Base-by-base conservation (phyloP, 208 protist genomes). In the Trypanosoma melophagium region DNA sequence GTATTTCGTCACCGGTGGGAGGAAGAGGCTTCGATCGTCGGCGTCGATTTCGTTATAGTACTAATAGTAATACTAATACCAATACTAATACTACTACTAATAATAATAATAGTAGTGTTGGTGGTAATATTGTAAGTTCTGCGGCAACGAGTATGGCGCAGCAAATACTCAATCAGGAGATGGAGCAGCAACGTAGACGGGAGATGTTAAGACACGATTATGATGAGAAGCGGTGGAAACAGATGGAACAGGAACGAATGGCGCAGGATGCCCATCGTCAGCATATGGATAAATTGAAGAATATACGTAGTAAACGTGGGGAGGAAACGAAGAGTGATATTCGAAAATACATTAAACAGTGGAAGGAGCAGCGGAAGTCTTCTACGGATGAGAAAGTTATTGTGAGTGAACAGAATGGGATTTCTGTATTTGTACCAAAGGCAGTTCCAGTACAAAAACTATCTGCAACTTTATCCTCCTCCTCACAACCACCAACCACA, bases 401-500 rank as follows among this genome's bases (percentile, higher is more conserved):
- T n/a, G 75, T 84, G 42, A 81, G 65, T 28, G 77, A 79, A 42
- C 54, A 77, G 10, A 72, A 71, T 42, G 80, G 77, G 16, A 79
- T 89, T 7, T 50, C 82, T 8, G 83, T 89, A 44, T 70, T 92
- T 17, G 42, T 51, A n/a, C 66, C 71, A 44, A 63, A 62, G 42
- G 40, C 16, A 4, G 16, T 16, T 13, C 63, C 35, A 47, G 41
- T 55, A 52, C 2, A 8, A 31, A 12, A 13, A 21, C 4, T 13
- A 50, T 13, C 21, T n/a, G 10, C 9, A 45, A 22, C 40, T 13
- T 22, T 60, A 47, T 13, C n/a, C 21, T 12, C 31, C 22, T 19
- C 16, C 38, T 10, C 13, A 28, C 38, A 40, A 47, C n/a, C 51
- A 14, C 5, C 38, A 51, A 16, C 12, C 10, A 35, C 3, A 9